Evolutionary conservation across 139 green algal genomes (phyloP).

Genomic region (Tetradesmus lagerheimii): DNA sequence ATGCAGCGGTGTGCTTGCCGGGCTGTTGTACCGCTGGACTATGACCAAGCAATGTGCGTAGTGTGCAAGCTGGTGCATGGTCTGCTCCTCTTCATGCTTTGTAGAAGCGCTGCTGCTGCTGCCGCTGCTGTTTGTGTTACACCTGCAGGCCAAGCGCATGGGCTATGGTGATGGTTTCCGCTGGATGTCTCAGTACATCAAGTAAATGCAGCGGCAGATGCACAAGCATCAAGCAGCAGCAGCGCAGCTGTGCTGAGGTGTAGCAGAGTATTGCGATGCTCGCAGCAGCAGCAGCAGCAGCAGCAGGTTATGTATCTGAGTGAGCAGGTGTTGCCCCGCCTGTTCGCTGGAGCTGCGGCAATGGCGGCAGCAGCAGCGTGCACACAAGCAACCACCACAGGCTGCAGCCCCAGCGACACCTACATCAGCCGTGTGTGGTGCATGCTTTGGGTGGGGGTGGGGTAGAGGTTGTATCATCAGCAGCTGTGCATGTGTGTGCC

Average conservation of each 20-base stretch:
- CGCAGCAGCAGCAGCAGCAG: conserved; percentile 13
- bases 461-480: background rate
- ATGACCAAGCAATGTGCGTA: too few species aligned
- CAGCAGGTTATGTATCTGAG: background rate
- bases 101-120: conserved; percentile 36
- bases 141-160: conserved; percentile 83
- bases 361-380: conserved; percentile 2
- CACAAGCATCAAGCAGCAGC: background rate
- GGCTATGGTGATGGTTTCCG: conserved; percentile 98
- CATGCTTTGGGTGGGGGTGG: background rate
- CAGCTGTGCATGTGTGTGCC: background rate
- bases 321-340: background rate
- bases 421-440: too few species aligned
- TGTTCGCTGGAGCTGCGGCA: background rate
- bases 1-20: background rate
- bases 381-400: too few species aligned
- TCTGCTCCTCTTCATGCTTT: background rate
- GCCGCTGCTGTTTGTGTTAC: conserved; percentile 41
- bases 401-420: background rate
- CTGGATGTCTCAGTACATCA: conserved; percentile 98
- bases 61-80: background rate
- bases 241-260: background rate
- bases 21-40: too few species aligned
- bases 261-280: background rate
- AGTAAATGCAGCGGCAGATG: conserved; percentile 53